These are phyloP conservation scores for Buddleja alternifolia DNA, from an alignment of 257 asterid species.

Conservation along the genomic window DNA sequence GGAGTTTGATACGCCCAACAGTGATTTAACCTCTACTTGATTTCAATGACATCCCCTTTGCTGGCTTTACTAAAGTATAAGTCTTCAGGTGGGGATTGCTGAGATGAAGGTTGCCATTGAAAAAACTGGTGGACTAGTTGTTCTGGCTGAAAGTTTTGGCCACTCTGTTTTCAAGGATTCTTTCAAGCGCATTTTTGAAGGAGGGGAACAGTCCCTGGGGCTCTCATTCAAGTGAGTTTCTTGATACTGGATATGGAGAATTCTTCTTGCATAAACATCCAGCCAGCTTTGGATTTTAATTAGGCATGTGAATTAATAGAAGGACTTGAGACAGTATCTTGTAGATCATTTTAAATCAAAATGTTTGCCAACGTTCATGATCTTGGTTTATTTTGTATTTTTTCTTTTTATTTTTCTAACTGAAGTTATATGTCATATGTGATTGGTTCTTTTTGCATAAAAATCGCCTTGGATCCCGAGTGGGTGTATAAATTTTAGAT, in stretches of 20 bases:
- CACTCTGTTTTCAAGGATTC: constrained; percentile 98
- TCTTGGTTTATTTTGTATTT: not conserved
- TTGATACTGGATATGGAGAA: constrained; percentile 1
- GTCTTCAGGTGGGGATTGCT: constrained; percentile 91
- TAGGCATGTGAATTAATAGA: not conserved
- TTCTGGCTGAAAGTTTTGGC: constrained; percentile 95
- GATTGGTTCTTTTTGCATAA: not conserved
- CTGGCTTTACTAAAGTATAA: constrained; percentile 26
- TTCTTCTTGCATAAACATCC: constrained; percentile 3
- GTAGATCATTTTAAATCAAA: constrained; percentile 15
- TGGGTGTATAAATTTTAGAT: constrained; percentile 16
- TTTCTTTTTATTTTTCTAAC: not conserved
- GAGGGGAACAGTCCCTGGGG: constrained; percentile 92
- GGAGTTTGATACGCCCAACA: constrained; percentile 23
- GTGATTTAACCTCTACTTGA: constrained; percentile 20
- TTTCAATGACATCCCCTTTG: constrained; percentile 10
- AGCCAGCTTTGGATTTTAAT: not conserved
- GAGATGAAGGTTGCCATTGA: constrained; percentile 99
- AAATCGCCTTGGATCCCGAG: not conserved
- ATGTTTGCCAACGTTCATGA: constrained; percentile 2
- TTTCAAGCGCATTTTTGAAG: constrained; percentile 79
- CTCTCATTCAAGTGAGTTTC: constrained; percentile 88
- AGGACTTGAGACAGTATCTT: not conserved
- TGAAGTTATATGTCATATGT: not conserved
- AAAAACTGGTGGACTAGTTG: constrained; percentile 94